These are phyloP conservation scores for Schrenkiella parvula DNA, from an alignment of 345 rosid species.

Conservation along the genomic window DNA sequence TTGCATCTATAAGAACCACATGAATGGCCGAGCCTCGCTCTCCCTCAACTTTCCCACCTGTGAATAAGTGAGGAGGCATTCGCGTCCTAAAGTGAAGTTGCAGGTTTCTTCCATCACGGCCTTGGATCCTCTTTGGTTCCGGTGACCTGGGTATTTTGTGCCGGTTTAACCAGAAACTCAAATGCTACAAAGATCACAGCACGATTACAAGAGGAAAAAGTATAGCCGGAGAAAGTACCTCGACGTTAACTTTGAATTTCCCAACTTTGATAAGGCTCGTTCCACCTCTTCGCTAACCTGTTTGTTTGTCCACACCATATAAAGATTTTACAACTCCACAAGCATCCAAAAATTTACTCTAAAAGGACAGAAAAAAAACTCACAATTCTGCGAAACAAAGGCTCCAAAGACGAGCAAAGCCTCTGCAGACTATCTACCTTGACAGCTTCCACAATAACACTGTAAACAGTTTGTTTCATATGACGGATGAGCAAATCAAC, in stretches of 20 bases:
- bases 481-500: slow-evolving; percentile 16
- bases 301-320: slow-evolving; percentile 11
- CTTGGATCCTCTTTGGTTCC: slow-evolving; percentile 55
- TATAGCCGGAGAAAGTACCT: slow-evolving; percentile 39
- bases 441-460: slow-evolving; percentile 93
- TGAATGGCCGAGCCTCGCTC: slow-evolving; percentile 85
- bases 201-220: not conserved
- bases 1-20: slow-evolving; percentile 58
- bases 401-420: slow-evolving; percentile 93
- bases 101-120: slow-evolving; percentile 53
- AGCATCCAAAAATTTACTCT: not conserved
- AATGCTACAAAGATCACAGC: not conserved
- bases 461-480: slow-evolving; percentile 36
- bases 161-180: not conserved
- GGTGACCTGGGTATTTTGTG: slow-evolving; percentile 41
- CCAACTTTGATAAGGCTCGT: slow-evolving; percentile 74
- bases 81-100: slow-evolving; percentile 78
- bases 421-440: slow-evolving; percentile 90
- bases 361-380: slow-evolving; percentile 27
- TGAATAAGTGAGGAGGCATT: slow-evolving; percentile 92
- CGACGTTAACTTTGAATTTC: slow-evolving; percentile 44
- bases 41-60: slow-evolving; percentile 90
- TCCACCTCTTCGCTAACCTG: slow-evolving; percentile 97
- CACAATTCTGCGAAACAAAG: slow-evolving; percentile 87
- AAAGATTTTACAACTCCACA: not conserved